Evolutionary conservation across 1,284 basidiomycete genomes (phyloP).

Genomic region (Irpex sp.): DNA sequence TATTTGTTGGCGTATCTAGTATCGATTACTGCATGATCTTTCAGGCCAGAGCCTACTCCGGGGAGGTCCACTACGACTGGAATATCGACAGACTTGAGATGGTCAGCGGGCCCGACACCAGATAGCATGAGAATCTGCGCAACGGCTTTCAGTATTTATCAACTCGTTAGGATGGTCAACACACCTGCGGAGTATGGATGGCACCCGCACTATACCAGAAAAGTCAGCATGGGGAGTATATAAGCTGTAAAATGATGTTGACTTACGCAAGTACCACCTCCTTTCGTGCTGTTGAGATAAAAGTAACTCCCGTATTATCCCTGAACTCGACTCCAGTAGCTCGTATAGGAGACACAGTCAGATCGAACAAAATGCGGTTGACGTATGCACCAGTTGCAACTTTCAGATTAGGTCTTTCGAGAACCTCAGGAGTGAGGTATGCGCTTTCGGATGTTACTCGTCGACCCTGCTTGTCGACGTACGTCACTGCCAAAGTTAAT

Average conservation of each 20-base stretch:
- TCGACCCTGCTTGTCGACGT: slow-evolving; percentile 43
- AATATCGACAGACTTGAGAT: slow-evolving; percentile 46
- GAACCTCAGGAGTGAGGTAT: slow-evolving; percentile 60
- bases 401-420: slow-evolving; percentile 58
- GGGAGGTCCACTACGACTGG: slow-evolving; percentile 35
- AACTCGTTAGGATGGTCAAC: slow-evolving; percentile 1
- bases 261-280: slow-evolving; percentile 64
- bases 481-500: slow-evolving; percentile 48
- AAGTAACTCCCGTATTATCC: slow-evolving; percentile 30
- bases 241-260: not conserved
- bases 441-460: slow-evolving; percentile 62
- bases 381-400: slow-evolving; percentile 51
- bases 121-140: slow-evolving; percentile 65
- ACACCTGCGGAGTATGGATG: slow-evolving; percentile 58
- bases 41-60: slow-evolving; percentile 43
- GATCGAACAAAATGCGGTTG: slow-evolving; percentile 57
- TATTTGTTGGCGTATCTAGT: slow-evolving; percentile 48
- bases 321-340: slow-evolving; percentile 63
- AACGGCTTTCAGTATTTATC: not conserved
- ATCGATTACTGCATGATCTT: slow-evolving; percentile 55
- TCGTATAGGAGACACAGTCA: slow-evolving; percentile 33
- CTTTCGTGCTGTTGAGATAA: slow-evolving; percentile 44
- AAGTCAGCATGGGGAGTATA: not conserved
- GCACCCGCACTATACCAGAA: slow-evolving; percentile 50
- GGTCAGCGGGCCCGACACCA: slow-evolving; percentile 58